Percentiles rank a stretch among this genome's conserved stretches.
Evolutionary conservation across 805 yeast genomes (phyloP).

Genomic region (Yarrowia deformans): DNA sequence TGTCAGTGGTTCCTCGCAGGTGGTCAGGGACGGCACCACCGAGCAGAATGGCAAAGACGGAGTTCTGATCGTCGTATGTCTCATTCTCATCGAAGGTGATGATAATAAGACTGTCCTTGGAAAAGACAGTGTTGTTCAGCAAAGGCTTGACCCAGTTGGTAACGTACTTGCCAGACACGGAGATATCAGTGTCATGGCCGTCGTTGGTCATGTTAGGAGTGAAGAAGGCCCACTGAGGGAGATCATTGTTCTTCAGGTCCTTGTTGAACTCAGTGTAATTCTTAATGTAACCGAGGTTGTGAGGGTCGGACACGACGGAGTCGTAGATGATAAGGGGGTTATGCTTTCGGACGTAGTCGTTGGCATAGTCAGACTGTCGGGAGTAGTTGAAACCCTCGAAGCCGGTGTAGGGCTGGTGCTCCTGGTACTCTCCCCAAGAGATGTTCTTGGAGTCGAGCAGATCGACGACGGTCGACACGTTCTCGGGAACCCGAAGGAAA

Average conservation of each 20-base stretch:
- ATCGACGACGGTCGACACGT: constrained; percentile 2
- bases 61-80: constrained; percentile 10
- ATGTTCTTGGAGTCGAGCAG: constrained; percentile 16
- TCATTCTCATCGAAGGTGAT: constrained; percentile 12
- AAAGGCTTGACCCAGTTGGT: constrained; percentile 9
- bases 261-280: constrained; percentile 4
- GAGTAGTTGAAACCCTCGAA: constrained; percentile 16
- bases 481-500: constrained; percentile 7
- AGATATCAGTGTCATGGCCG: constrained; percentile 9
- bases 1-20: constrained; percentile 11
- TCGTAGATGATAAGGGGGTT: constrained; percentile 8
- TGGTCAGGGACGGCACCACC: constrained; percentile 5
- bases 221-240: constrained; percentile 12
- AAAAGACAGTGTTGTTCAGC: constrained; percentile 2
- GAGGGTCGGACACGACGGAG: constrained; percentile 10
- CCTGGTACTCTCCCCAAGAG: constrained; percentile 15
- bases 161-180: constrained; percentile 1
- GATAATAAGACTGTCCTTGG: constrained; percentile 10
- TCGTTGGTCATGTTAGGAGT: constrained; percentile 17
- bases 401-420: constrained; percentile 7
- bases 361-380: constrained; percentile 9
- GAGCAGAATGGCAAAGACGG: constrained; percentile 5
- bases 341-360: constrained; percentile 18
- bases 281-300: constrained; percentile 3
- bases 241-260: constrained; percentile 8